These are phyloP conservation scores for Blastobotrys proliferans DNA, from an alignment of 1,139 yeast genomes.

Conservation along the genomic window DNA sequence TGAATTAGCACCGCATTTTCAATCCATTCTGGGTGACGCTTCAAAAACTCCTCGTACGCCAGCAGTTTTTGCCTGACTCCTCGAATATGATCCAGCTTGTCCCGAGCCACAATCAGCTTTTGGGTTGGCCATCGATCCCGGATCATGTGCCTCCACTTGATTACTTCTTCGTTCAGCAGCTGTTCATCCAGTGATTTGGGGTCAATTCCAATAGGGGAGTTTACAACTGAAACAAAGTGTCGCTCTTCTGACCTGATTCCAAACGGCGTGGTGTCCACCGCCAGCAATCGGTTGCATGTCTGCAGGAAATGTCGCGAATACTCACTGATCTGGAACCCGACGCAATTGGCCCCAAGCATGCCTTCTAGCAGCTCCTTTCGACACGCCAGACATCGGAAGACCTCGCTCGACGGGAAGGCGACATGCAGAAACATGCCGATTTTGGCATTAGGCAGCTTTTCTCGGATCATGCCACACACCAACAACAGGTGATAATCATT, in stretches of 20 bases:
- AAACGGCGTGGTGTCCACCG: slow-evolving; percentile 74
- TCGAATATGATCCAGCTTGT: slow-evolving; percentile 79
- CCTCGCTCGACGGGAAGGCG: slow-evolving; percentile 94
- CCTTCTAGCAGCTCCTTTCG: slow-evolving; percentile 75
- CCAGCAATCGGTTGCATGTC: slow-evolving; percentile 77
- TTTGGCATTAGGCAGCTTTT: slow-evolving; percentile 71
- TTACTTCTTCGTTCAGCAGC: slow-evolving; percentile 50
- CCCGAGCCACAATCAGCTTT: slow-evolving; percentile 76
- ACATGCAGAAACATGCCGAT: slow-evolving; percentile 92
- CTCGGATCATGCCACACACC: slow-evolving; percentile 81
- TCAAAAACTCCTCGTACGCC: slow-evolving; percentile 79
- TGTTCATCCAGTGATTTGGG: slow-evolving; percentile 51
- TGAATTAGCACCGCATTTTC: slow-evolving; percentile 74
- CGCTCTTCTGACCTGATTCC: slow-evolving; percentile 72
- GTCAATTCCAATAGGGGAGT: slow-evolving; percentile 86
- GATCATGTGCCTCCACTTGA: slow-evolving; percentile 65
- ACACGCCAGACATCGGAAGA: slow-evolving; percentile 89
- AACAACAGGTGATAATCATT: slow-evolving; percentile 90
- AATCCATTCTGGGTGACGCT: slow-evolving; percentile 64
- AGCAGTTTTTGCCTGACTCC: slow-evolving; percentile 84
- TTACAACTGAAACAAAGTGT: slow-evolving; percentile 60
- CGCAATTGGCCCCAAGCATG: slow-evolving; percentile 80
- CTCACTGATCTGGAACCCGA: slow-evolving; percentile 88
- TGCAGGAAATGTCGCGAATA: slow-evolving; percentile 91
- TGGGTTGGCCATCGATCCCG: slow-evolving; percentile 74